Conservation (phyloP, 306 rosid genomes). For the Dryas alaskensis region DNA sequence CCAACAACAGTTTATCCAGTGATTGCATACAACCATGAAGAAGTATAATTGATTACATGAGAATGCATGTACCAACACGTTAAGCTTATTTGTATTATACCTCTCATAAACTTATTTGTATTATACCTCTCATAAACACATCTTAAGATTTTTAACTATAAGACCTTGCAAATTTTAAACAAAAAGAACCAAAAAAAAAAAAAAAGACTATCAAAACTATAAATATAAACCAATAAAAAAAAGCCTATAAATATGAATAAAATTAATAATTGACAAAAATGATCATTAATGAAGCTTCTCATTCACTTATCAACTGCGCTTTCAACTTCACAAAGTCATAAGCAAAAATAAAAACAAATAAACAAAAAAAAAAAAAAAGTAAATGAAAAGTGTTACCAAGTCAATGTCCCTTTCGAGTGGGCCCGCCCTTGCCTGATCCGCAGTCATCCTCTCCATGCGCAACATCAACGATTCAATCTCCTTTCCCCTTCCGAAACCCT, state of each 20-base stretch:
- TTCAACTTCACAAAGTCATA: not conserved
- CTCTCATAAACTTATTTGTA: not conserved
- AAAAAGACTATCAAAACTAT: not conserved
- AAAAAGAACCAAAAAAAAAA: not conserved
- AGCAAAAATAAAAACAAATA: not conserved
- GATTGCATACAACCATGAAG: not conserved
- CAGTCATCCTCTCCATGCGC: constrained; percentile 22
- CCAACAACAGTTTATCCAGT: not conserved
- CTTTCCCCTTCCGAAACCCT: constrained; percentile 21
- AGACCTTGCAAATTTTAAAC: not conserved
- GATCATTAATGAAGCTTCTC: not conserved
- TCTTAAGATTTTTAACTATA: not conserved
- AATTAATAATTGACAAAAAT: not conserved
- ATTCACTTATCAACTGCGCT: not conserved
- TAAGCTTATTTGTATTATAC: not conserved
- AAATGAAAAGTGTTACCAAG: constrained; percentile 12
- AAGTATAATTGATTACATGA: no score
- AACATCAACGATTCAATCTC: constrained; percentile 16
- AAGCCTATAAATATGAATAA: not conserved
- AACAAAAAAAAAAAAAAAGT: not conserved
- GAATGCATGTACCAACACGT: no score
- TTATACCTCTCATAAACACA: not conserved
- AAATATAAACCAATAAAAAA: not conserved
- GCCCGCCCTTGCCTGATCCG: constrained; percentile 29
- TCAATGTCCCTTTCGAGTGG: constrained; percentile 32